Conservation (phyloP, 2,329 filamentous ascomycete species). For the Elsinoe fawcettii region DNA sequence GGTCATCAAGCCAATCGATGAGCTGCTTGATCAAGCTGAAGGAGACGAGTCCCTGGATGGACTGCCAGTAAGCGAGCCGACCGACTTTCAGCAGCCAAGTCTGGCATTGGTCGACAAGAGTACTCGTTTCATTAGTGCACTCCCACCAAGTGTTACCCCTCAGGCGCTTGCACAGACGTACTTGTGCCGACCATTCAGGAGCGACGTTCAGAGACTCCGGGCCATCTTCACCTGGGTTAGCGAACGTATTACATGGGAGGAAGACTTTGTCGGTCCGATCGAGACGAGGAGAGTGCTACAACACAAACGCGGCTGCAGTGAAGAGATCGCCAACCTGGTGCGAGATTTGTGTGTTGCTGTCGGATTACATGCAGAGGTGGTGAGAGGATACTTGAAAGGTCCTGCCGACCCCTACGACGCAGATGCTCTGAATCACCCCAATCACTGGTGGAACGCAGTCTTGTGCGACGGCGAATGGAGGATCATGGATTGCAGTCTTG, state of each 20-base stretch:
- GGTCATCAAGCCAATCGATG: constrained; percentile 80
- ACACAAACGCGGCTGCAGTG: constrained; percentile 71
- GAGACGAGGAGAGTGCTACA: constrained; percentile 80
- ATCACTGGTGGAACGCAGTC: constrained; percentile 97
- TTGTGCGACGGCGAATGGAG: constrained; percentile 93
- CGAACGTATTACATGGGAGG: constrained; percentile 94
- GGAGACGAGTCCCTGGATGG: constrained; percentile 87
- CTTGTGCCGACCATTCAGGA: constrained; percentile 87
- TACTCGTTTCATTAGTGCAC: constrained; percentile 75
- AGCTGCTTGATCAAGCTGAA: constrained; percentile 73
- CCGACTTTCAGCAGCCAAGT: constrained; percentile 64
- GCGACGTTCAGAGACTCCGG: constrained; percentile 82
- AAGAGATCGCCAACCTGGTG: constrained; percentile 84
- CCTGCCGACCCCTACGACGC: constrained; percentile 79
- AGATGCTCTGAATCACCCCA: constrained; percentile 73
- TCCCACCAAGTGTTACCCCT: constrained; percentile 75
- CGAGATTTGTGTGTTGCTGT: constrained; percentile 90
- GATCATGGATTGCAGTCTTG: constrained; percentile 88
- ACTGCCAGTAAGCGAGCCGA: constrained; percentile 69
- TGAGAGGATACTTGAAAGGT: constrained; percentile 82
- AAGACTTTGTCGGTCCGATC: constrained; percentile 78
- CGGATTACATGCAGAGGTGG: constrained; percentile 76
- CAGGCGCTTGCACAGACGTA: constrained; percentile 80
- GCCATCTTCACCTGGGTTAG: constrained; percentile 97
- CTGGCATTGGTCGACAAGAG: constrained; percentile 90